Percentiles rank a stretch among this genome's conserved stretches.
Evolutionary conservation across 1,284 basidiomycete genomes (phyloP).

Genomic region (Trichosporon inkin): DNA sequence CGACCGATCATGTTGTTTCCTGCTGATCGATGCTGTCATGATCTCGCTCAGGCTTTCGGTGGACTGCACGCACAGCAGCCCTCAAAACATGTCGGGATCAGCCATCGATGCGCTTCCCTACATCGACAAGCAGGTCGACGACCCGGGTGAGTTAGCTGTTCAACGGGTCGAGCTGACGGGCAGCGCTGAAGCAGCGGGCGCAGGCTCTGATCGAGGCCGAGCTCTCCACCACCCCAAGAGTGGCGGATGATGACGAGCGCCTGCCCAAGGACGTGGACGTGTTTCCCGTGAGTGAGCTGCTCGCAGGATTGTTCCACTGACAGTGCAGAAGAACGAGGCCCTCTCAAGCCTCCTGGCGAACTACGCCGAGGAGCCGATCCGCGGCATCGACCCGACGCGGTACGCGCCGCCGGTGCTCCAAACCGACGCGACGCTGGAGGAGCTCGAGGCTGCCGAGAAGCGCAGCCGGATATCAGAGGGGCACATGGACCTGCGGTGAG

Average conservation of each 20-base stretch:
- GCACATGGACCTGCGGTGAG: slow-evolving; percentile 78
- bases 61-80: slow-evolving; percentile 1
- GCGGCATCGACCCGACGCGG: slow-evolving; percentile 70
- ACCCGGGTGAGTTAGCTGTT: slow-evolving; percentile 59
- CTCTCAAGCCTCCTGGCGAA: slow-evolving; percentile 67
- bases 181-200: slow-evolving; percentile 39
- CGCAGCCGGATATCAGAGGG: slow-evolving; percentile 82
- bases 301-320: not conserved
- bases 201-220: slow-evolving; percentile 48
- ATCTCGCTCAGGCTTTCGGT: slow-evolving; percentile 1
- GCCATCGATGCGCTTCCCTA: slow-evolving; percentile 81
- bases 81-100: slow-evolving; percentile 31
- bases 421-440: slow-evolving; percentile 64
- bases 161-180: not conserved
- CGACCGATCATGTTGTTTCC: slow-evolving; percentile 10
- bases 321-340: slow-evolving; percentile 33
- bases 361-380: slow-evolving; percentile 57
- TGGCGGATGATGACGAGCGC: slow-evolving; percentile 58
- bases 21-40: slow-evolving; percentile 6
- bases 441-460: slow-evolving; percentile 71
- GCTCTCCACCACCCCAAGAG: slow-evolving; percentile 33
- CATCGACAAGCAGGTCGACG: slow-evolving; percentile 87
- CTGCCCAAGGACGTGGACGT: slow-evolving; percentile 63
- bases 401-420: slow-evolving; percentile 68
- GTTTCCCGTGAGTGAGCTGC: slow-evolving; percentile 36